Percentiles rank a stretch among this genome's conserved stretches.
Evolutionary conservation across 768 basidiomycete species (phyloP).

Genomic region (Tylopilus balloui): DNA sequence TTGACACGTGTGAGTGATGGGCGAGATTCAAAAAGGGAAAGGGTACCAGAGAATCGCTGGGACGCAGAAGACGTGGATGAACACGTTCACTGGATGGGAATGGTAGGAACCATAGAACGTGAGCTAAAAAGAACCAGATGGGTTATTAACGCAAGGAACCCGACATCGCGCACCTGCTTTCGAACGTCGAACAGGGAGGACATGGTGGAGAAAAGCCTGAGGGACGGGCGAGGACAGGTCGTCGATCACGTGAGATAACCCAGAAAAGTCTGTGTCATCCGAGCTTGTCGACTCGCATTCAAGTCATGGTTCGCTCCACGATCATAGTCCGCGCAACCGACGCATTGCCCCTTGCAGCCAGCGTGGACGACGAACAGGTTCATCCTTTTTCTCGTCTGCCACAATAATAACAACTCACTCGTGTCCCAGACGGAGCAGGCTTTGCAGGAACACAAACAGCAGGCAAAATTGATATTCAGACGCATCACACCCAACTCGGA

Average conservation of each 20-base stretch:
- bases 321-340: slow-evolving; percentile 82
- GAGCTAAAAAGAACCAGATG: slow-evolving; percentile 47
- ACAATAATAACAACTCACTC: slow-evolving; percentile 1
- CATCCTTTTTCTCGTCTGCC: slow-evolving; percentile 13
- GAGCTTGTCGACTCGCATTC: too few relatives aligned
- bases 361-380: slow-evolving; percentile 96
- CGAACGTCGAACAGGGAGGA: slow-evolving; percentile 58
- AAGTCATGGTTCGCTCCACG: slow-evolving; percentile 78
- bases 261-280: too few relatives aligned
- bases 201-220: slow-evolving; percentile 28
- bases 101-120: slow-evolving; percentile 95
- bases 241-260: too few relatives aligned
- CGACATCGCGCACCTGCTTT: slow-evolving; percentile 50
- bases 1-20: slow-evolving; percentile 2
- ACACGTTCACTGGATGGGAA: slow-evolving; percentile 73
- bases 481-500: slow-evolving; percentile 92
- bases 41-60: slow-evolving; percentile 77
- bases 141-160: slow-evolving; percentile 1
- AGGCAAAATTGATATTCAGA: slow-evolving; percentile 94
- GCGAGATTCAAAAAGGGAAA: slow-evolving; percentile 7
- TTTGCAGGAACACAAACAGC: slow-evolving; percentile 96
- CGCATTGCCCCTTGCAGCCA: slow-evolving; percentile 88
- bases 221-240: neutral
- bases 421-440: slow-evolving; percentile 80
- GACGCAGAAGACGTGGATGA: slow-evolving; percentile 83